Base-by-base conservation (phyloP, 129 eudicot genomes). In the Chrysanthemum makinoi region DNA sequence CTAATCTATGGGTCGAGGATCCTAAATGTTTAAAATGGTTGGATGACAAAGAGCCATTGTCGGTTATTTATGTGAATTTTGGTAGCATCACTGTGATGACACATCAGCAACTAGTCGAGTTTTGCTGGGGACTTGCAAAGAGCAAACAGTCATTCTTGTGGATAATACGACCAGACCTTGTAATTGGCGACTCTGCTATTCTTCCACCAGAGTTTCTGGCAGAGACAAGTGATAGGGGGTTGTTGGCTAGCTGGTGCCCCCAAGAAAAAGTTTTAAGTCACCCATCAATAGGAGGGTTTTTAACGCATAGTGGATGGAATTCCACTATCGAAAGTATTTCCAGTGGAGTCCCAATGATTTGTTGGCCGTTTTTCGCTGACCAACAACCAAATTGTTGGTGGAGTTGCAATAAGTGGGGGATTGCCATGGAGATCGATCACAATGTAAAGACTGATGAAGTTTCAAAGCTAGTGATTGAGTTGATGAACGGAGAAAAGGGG, bases 21-120 rank as follows among this genome's bases (percentile, higher is more conserved):
- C 13, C 61, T 2, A 43, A 58, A 17, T 83, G 88, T 30, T 60
- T 83, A 17, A 16, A 80, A 52, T 83, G 88, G 88, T 75, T 80
- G 9, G 79, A 80, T 14, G 22, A 75, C 1, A 68, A 83, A 70
- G 58, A 55, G 22, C 72, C 80, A 11, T 55, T 17, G 6, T 84
- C 88, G 3, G 82, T 84, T n/a, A 77, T 80, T 19, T 84, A 80
- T 60, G 88, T 84, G 10, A 84, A 81, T 26, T 84, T 72, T 69
- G 88, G 88, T 16, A 80, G 88, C 75, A 66, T 77, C 2, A 70
- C 85, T 1, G 79, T 78, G 66, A 70, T 80, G 80, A 72, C 78
- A 75, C 73, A 44, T 62, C 22, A 56, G 14, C 77, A 80, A 63
- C 43, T 80, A 16, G 68, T 70, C 6, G 84, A 80, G 73, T 80